A percentile compares a stretch with the other conserved stretches of the same genome.
phyloP scores from a whole-genome alignment of 129 eudicot species.

The Saussurea involucrata region DNA sequence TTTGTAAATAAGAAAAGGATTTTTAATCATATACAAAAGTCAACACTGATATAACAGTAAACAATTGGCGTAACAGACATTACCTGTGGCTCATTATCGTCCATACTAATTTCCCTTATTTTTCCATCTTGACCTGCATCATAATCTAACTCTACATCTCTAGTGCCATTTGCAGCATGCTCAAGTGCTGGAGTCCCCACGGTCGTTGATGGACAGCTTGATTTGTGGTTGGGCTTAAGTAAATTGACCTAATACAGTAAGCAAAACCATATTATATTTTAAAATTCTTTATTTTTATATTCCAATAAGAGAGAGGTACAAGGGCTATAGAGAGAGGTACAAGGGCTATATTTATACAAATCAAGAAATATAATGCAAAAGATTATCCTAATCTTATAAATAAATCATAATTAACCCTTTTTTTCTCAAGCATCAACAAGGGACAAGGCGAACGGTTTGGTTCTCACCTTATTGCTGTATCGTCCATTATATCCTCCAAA shows the following conservation, averaged over 20 bases:
- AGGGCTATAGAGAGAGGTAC: neutral
- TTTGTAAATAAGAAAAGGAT: neutral
- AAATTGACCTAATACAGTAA: constrained; percentile 60
- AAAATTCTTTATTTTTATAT: too few relatives aligned
- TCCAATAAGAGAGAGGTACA: neutral
- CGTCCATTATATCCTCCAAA: constrained; percentile 98
- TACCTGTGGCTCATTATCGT: constrained; percentile 64
- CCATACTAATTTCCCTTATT: constrained; percentile 78
- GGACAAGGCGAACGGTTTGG: neutral
- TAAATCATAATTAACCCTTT: too few relatives aligned
- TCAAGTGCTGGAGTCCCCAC: constrained; percentile 66
- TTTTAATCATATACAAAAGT: neutral
- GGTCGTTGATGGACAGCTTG: constrained; percentile 72
- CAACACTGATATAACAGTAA: neutral
- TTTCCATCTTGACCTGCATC: constrained; percentile 84
- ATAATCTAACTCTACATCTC: constrained; percentile 71
- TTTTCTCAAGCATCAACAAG: neutral
- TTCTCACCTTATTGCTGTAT: constrained; percentile 86
- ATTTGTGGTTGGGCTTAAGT: constrained; percentile 91
- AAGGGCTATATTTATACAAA: neutral
- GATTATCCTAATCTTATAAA: too few relatives aligned
- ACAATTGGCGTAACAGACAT: neutral
- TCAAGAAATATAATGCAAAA: neutral
- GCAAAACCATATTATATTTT: constrained; percentile 6
- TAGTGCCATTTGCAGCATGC: constrained; percentile 73